Percentiles rank a stretch among this genome's conserved stretches.
Conservation (phyloP, 129 eudicot species). For the Flaveria ramosissima region DNA sequence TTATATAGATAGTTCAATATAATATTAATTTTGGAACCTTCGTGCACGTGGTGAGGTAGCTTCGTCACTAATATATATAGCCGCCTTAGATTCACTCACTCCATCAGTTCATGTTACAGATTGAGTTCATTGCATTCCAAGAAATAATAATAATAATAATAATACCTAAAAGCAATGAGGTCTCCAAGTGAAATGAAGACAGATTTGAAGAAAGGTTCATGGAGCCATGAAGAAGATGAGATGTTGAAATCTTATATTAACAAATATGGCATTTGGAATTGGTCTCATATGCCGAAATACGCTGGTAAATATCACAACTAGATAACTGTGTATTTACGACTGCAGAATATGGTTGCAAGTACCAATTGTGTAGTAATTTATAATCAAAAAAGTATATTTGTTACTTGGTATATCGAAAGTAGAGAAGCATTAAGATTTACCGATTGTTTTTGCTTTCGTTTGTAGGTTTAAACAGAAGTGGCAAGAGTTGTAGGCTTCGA, state of each 20-base stretch:
- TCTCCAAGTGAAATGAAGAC: conserved; percentile 3
- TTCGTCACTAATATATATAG: background rate
- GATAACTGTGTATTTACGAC: background rate
- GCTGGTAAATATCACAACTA: conserved; percentile 25
- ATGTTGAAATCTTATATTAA: conserved; percentile 35
- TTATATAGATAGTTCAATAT: background rate
- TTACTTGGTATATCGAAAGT: background rate
- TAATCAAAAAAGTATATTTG: too few relatives aligned
- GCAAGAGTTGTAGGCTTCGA: conserved; percentile 59
- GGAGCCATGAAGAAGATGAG: conserved; percentile 49
- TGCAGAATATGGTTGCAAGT: background rate
- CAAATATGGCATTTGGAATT: conserved; percentile 41
- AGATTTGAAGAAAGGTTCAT: conserved; percentile 43
- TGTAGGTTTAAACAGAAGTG: conserved; percentile 44
- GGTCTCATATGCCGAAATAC: conserved; percentile 47
- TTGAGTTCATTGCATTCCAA: background rate
- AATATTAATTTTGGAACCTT: background rate
- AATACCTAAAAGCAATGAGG: conserved; percentile 11
- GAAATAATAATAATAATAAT: background rate
- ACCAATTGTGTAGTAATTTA: too few relatives aligned
- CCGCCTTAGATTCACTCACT: background rate
- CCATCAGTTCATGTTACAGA: background rate
- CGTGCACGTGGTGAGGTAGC: background rate
- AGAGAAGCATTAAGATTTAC: background rate
- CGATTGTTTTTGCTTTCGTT: background rate